Base-by-base conservation (phyloP, 2,329 filamentous ascomycete species). In the Periconia sp. region DNA sequence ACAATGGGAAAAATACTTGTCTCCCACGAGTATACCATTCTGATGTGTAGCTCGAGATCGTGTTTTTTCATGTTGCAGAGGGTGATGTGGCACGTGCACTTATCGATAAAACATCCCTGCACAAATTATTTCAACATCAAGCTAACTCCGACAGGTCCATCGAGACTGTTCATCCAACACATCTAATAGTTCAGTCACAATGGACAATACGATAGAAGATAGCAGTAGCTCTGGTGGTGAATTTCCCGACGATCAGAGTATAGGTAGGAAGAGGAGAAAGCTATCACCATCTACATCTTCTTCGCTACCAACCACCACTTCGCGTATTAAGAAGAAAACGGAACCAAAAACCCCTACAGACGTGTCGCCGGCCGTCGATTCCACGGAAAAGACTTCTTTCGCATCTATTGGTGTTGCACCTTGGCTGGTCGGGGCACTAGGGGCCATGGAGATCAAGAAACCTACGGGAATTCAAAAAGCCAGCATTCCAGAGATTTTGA, bases 401-500 rank as follows among this genome's bases (percentile, higher is more conserved):
- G 83, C 86, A 17, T 83, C 85, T 11, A 77, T 97, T 48, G 79
- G 84, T 47, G 86, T 96, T 43, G 83, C 85, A 37, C 91, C 90
- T 71, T 99, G 94, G 94, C 85, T 99, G 3, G 87, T 95, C 1
- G 85, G 87, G 56, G 93, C 93, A 1, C 80, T 99, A 30, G 76
- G 80, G 18, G 80, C 82, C 27, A 86, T 91, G 83, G 91, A 92
- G 30, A 97, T 99, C 70, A 90, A 85, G 68, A 82, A 88, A 53
- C 94, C 94, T 0, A 99, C 94, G 0, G 88, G 89, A 15, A 97
- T 99, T 79, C 94, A 99, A 66, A 91, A 89, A 66, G 88, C 86
- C 49, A 96, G 91, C 70, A 97, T 99, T 66, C 92, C 93, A 1
- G 89, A 94, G 71, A 97, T 97, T 55, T 74, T 99, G 33, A 88